Percentiles rank a stretch among this genome's conserved stretches.
These are phyloP conservation scores for Coemansia sp. DNA, from an alignment of 192 early-diverging fungal species.

Conservation along the genomic window DNA sequence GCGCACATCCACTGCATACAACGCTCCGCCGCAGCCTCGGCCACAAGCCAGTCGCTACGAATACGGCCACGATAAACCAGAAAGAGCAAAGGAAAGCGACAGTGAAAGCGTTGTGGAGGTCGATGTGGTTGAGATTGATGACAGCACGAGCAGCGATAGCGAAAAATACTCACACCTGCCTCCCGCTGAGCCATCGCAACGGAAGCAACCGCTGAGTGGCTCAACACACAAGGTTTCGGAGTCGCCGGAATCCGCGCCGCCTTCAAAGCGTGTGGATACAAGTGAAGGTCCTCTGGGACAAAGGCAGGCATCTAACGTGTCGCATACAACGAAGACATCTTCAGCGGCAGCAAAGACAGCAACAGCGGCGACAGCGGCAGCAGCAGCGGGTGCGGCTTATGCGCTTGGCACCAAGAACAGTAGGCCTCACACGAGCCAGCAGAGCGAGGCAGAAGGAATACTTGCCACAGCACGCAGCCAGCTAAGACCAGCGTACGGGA, in stretches of 20 bases:
- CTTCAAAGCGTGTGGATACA: constrained; percentile 8
- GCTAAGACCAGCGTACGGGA: constrained; percentile 21
- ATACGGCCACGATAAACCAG: not conserved
- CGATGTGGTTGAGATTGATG: constrained; percentile 37
- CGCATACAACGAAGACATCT: not conserved
- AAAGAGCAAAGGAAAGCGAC: constrained; percentile 6
- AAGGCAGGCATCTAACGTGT: not conserved
- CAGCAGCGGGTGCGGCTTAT: constrained; percentile 6
- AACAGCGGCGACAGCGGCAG: constrained; percentile 8
- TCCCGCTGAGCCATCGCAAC: constrained; percentile 3
- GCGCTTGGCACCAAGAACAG: not conserved
- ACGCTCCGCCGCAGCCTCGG: constrained; percentile 4
- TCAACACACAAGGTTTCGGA: not conserved
- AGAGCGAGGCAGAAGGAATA: constrained; percentile 30
- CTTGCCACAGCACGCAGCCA: constrained; percentile 38
- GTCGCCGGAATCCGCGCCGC: constrained; percentile 1
- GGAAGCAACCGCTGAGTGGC: constrained; percentile 1
- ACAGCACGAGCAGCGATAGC: constrained; percentile 11
- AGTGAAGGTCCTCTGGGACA: not conserved
- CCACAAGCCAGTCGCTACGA: not conserved
- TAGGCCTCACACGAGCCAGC: not conserved
- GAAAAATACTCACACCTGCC: not conserved
- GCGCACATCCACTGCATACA: constrained; percentile 6
- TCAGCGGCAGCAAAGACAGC: not conserved
- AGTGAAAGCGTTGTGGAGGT: constrained; percentile 34